Conservation (phyloP, 208 protist genomes). For the Naegleria lovaniensis region DNA sequence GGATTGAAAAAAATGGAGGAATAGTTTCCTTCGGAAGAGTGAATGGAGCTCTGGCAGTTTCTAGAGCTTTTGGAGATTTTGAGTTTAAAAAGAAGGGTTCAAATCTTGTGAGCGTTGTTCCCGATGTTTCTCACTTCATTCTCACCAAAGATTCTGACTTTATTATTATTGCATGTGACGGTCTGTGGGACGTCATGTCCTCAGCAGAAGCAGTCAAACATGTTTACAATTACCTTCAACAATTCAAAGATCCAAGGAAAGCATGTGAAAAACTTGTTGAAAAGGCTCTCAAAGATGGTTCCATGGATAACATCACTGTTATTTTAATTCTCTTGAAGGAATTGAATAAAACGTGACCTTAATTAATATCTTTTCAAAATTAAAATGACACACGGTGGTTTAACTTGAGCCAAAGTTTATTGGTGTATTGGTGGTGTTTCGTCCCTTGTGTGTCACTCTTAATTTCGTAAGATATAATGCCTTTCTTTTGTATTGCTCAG, state of each 20-base stretch:
- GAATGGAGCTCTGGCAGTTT: constrained; percentile 81
- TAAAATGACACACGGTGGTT: too few species aligned
- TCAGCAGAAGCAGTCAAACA: constrained; percentile 77
- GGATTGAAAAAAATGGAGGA: constrained; percentile 78
- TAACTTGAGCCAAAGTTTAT: too few species aligned
- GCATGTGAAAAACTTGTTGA: constrained; percentile 70
- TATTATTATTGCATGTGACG: constrained; percentile 77
- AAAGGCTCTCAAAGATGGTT: constrained; percentile 73
- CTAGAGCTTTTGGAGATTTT: constrained; percentile 81
- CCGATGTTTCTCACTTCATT: constrained; percentile 67
- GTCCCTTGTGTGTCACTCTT: too few species aligned
- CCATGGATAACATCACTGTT: constrained; percentile 78
- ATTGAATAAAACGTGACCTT: neutral
- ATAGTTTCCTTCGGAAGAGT: constrained; percentile 82
- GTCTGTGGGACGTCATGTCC: constrained; percentile 77
- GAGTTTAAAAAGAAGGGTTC: constrained; percentile 76
- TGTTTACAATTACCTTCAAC: constrained; percentile 66
- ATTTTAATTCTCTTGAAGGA: constrained; percentile 75
- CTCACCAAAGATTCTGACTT: constrained; percentile 66
- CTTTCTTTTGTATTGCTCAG: too few species aligned
- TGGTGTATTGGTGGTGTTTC: too few species aligned
- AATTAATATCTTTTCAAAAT: too few species aligned
- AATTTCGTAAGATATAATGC: too few species aligned
- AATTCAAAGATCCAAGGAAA: constrained; percentile 61
- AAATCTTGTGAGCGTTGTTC: constrained; percentile 77